phyloP scores from a whole-genome alignment of 768 basidiomycete genomes.

The Harrya chromipes region DNA sequence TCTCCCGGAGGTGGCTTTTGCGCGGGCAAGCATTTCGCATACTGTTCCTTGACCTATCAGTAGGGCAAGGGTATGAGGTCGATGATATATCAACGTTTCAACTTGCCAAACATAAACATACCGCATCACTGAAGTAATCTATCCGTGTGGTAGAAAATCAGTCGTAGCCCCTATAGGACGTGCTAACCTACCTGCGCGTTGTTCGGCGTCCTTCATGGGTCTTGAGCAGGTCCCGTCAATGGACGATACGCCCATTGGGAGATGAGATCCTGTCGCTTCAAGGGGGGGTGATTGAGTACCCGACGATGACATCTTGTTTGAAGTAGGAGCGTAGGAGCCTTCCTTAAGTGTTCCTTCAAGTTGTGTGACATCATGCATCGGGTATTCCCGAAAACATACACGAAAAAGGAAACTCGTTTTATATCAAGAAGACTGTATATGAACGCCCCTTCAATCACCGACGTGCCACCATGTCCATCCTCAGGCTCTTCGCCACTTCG shows the following conservation, averaged over 20 bases:
- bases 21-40: constrained; percentile 5
- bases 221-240: constrained; percentile 36
- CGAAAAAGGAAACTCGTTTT: constrained; percentile 9
- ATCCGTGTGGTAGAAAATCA: background rate
- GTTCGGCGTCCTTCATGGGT: constrained; percentile 40
- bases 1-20: constrained; percentile 11
- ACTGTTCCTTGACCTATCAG: constrained; percentile 23
- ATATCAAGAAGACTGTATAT: background rate
- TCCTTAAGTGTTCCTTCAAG: background rate
- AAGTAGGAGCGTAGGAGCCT: background rate
- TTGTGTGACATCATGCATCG: constrained; percentile 29
- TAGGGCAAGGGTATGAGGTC: background rate
- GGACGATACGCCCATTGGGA: constrained; percentile 48
- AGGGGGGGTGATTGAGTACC: constrained; percentile 58
- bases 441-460: background rate
- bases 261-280: constrained; percentile 44
- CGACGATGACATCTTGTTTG: constrained; percentile 20
- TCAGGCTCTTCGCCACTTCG: constrained; percentile 3
- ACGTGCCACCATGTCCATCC: background rate
- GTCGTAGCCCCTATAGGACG: background rate
- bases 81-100: background rate
- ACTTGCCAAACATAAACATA: constrained; percentile 5
- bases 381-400: constrained; percentile 20
- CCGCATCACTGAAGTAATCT: constrained; percentile 32
- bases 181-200: constrained; percentile 41